Evolutionary conservation across 2,329 filamentous ascomycete species (phyloP), one percentile per base, ranked within the genome.

Genomic region (Epichloe scottii): DNA sequence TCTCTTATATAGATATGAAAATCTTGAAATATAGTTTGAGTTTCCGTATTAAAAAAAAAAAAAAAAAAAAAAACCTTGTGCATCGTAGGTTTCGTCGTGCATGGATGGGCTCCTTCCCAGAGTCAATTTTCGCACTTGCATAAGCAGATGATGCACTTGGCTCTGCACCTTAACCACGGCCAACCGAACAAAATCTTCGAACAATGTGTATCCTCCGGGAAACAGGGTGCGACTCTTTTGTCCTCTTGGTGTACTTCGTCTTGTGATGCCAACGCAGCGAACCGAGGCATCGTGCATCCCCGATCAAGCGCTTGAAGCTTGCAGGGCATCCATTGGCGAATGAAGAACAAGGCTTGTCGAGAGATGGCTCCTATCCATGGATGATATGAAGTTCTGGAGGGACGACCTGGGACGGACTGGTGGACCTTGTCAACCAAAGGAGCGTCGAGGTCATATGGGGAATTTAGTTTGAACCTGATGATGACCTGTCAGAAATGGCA

Each of bases 391-490:
- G 62, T 85, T 83, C 3, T 63, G 56, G 7, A 91, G 71, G 0
- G 86, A 91, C 1, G 78, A 81, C 42, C 73, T 73, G 70, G 70
- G 39, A 93, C 71, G 0, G 85, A 89, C 39, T 78, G 70, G 56
- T 76, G 74, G 17, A 90, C 77, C 65, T 90, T 84, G 17, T 82
- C 73, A 14, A 71, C 71, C 26, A 89, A 66, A 1, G 81, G 72
- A 11, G 75, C 72, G 2, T 70, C 62, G 1, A 77, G 65, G 58
- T 83, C 72, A 64, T 88, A 88, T 0, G 85, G 84, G n/a, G n/a
- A 84, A 93, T 65, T 91, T 93, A n/a, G 87, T 90, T 75, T 94
- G 87, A 43, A 90, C 72, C 79, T 85, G 51, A 23, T 2, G 38
- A 23, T 23, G 21, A 23, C 21, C 3, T 23, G 4, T 5, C 21